Base-by-base conservation (phyloP, 2,329 filamentous ascomycete genomes). In the Colletotrichum somersetense region DNA sequence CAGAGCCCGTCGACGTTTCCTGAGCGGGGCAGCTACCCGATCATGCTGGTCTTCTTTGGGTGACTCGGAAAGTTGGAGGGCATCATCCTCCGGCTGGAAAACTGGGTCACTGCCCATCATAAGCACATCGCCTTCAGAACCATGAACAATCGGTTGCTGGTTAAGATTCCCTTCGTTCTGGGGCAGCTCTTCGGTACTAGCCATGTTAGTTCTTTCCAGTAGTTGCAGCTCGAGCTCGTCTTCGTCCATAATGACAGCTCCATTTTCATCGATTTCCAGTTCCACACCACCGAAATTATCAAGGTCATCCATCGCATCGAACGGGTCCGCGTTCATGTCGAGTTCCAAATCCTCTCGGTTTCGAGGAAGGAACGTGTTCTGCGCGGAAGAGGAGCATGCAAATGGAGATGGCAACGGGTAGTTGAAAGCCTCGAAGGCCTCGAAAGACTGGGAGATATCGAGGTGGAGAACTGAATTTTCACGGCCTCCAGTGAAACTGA, bases 221-320 rank as follows among this genome's bases (percentile, higher is more conserved):
- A 77, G 77, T 44, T 86, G 86, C 42, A 89, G 78, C 46, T 86
- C 83, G 26, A 80, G 80, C 57, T 86, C 84, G 23, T 82, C 77
- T 20, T 86, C 83, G 16, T 79, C 71, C 4, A 83, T 74, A 52
- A 86, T 75, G 46, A 89, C 77, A 70, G 88, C 88, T 48, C 87
- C 87, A 12, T 88, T 78, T 33, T 79, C 83, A 72, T 88, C 87
- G 64, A 89, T 85, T n/a, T 84, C 82, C 35, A 89, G 80, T 2
- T 83, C 84, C 74, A 86, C 81, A 35, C 84, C 83, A 0, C 79
- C 79, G 26, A 83, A 75, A 6, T 78, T 76, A 11, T 79, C 80
- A 35, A 84, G 76, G 2, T 85, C 83, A 14, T 86, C 82, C 0
- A 67, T 18, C 8, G 82, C 80, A 11, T 75, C 80, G 23, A 85